Conservation (phyloP, 306 rosid genomes). For the Senna tora region DNA sequence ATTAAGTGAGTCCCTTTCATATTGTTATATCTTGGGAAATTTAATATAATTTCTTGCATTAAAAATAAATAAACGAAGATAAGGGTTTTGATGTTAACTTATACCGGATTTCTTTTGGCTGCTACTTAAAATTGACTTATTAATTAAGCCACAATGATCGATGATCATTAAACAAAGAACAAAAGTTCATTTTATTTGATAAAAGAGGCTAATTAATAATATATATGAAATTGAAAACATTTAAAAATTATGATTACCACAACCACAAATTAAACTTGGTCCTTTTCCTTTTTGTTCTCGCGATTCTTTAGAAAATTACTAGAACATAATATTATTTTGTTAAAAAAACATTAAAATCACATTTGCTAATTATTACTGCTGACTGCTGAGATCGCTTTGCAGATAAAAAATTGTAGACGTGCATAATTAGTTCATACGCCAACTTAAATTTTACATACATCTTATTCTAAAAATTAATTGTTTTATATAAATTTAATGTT, state of each 20-base stretch:
- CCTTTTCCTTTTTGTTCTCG: not conserved
- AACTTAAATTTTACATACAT: not conserved
- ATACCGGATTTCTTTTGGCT: not conserved
- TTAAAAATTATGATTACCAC: slow-evolving; percentile 1
- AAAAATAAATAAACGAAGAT: not conserved
- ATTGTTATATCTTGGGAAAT: not conserved
- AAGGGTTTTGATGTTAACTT: not conserved
- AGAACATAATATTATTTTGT: not conserved
- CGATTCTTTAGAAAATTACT: not conserved
- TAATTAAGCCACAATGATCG: not conserved
- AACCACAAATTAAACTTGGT: not conserved
- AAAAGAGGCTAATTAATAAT: too few species aligned
- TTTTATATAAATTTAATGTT: too few species aligned
- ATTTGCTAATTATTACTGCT: not conserved
- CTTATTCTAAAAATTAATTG: too few species aligned
- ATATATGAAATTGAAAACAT: too few species aligned
- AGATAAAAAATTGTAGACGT: not conserved
- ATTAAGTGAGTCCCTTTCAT: not conserved
- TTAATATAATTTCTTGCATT: not conserved
- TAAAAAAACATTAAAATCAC: not conserved
- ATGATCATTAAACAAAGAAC: not conserved
- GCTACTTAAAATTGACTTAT: not conserved
- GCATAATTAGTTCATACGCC: not conserved
- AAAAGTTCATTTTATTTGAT: too few species aligned
- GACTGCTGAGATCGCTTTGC: not conserved